These are phyloP conservation scores for Colletotrichum sidae DNA, from an alignment of 2,329 filamentous ascomycete species.

Conservation along the genomic window DNA sequence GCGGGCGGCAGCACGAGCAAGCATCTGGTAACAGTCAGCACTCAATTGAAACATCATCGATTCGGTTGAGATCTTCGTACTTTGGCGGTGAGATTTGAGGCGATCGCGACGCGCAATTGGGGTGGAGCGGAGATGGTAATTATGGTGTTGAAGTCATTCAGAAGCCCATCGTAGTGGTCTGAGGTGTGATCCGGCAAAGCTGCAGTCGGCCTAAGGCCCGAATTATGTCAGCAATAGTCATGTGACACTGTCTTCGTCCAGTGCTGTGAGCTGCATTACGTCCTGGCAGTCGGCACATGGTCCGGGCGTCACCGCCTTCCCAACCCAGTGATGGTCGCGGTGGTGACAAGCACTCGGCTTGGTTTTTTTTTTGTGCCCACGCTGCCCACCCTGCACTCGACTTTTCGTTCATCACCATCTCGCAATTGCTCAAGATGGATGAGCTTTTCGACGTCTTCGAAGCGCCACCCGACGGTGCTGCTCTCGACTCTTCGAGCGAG, in stretches of 20 bases:
- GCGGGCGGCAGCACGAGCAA: slow-evolving; percentile 76
- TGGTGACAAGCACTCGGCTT: too few relatives aligned
- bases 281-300: not conserved
- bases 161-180: slow-evolving; percentile 30
- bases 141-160: slow-evolving; percentile 36
- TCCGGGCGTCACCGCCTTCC: slow-evolving; percentile 24
- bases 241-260: slow-evolving; percentile 18
- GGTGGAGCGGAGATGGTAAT: slow-evolving; percentile 13
- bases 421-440: slow-evolving; percentile 64
- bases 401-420: not conserved
- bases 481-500: slow-evolving; percentile 54
- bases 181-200: slow-evolving; percentile 32
- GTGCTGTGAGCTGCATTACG: slow-evolving; percentile 15
- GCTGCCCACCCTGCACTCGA: not conserved
- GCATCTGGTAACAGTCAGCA: slow-evolving; percentile 75
- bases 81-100: slow-evolving; percentile 28
- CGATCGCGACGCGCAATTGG: slow-evolving; percentile 33
- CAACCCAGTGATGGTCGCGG: too few relatives aligned
- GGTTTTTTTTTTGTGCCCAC: slow-evolving; percentile 29
- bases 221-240: slow-evolving; percentile 26
- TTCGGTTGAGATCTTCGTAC: not conserved
- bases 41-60: slow-evolving; percentile 19
- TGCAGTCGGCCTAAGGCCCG: slow-evolving; percentile 17
- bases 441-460: slow-evolving; percentile 88
- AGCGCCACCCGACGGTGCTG: slow-evolving; percentile 63